Conservation (phyloP, 768 basidiomycete species). For the Leccinum uliginosum region DNA sequence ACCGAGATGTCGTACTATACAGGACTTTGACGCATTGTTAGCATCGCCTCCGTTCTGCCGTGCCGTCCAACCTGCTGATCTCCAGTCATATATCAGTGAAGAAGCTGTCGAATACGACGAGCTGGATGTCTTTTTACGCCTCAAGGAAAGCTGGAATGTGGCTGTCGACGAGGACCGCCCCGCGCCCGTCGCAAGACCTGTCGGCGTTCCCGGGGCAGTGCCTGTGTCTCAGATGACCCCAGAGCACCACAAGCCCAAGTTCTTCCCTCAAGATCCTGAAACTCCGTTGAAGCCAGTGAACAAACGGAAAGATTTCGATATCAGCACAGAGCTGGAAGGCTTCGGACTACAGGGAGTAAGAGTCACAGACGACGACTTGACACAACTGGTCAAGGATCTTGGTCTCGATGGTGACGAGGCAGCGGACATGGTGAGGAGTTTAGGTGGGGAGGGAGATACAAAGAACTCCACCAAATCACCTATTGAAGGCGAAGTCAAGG, state of each 20-base stretch:
- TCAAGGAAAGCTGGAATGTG: constrained; percentile 65
- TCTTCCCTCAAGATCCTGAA: constrained; percentile 40
- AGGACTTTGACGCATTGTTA: constrained; percentile 77
- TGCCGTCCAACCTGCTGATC: constrained; percentile 2
- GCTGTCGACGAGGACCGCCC: constrained; percentile 58
- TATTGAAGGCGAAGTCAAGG: constrained; percentile 6
- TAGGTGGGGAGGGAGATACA: constrained; percentile 34
- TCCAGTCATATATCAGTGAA: constrained; percentile 46
- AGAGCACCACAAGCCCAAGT: constrained; percentile 59
- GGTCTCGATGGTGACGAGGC: constrained; percentile 78
- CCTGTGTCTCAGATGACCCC: constrained; percentile 77
- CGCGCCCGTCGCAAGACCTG: constrained; percentile 50
- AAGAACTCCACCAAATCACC: constrained; percentile 9
- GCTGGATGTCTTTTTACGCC: constrained; percentile 64
- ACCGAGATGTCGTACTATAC: constrained; percentile 1
- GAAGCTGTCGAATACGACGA: constrained; percentile 80
- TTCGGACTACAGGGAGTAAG: constrained; percentile 74
- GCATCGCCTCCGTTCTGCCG: constrained; percentile 22
- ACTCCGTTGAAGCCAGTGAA: constrained; percentile 55
- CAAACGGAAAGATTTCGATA: constrained; percentile 57
- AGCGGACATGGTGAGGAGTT: constrained; percentile 64
- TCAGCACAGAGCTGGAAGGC: constrained; percentile 63
- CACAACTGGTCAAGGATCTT: constrained; percentile 65
- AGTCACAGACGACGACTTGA: constrained; percentile 72
- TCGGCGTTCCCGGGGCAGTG: constrained; percentile 79